phyloP scores from a whole-genome alignment of 2,329 filamentous ascomycete species.

The Xylariaceae sp. region DNA sequence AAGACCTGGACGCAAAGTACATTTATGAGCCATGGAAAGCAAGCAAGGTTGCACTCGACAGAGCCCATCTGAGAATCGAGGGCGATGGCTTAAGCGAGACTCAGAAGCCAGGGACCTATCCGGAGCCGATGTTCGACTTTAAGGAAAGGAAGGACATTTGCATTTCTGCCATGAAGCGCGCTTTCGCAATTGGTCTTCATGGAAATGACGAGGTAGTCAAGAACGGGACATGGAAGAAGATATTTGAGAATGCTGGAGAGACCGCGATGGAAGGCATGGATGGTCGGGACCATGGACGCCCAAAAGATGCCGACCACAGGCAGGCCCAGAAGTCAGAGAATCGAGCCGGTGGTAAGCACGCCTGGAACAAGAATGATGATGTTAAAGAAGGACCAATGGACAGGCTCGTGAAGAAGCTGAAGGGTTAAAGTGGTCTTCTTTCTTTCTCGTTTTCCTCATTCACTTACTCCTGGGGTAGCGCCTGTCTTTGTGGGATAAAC shows the following conservation, averaged over 20 bases:
- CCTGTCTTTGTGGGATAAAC: background rate
- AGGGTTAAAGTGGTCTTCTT: conserved; percentile 8
- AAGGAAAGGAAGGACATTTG: conserved; percentile 55
- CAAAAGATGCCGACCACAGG: conserved; percentile 17
- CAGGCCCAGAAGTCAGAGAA: conserved; percentile 1
- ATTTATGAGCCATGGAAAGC: conserved; percentile 80
- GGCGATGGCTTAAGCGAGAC: conserved; percentile 42
- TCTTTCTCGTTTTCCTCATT: background rate
- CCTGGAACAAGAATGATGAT: conserved; percentile 16
- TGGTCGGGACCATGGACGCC: conserved; percentile 29
- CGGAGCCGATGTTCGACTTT: conserved; percentile 76
- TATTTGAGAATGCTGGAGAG: conserved; percentile 40
- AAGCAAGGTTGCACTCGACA: conserved; percentile 61
- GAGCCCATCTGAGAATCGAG: conserved; percentile 55
- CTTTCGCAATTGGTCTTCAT: conserved; percentile 59
- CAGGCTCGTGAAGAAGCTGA: conserved; percentile 30
- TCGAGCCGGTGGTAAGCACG: conserved; percentile 18
- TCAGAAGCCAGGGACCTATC: conserved; percentile 51
- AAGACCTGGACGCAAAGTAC: conserved; percentile 57
- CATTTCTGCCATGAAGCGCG: conserved; percentile 63
- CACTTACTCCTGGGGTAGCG: background rate
- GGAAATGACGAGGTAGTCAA: conserved; percentile 58
- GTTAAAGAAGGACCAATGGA: conserved; percentile 32
- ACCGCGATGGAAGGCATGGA: conserved; percentile 39
- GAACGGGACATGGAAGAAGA: conserved; percentile 51